Percentiles rank a stretch among this genome's conserved stretches.
These are phyloP conservation scores for Cyclotella baltica DNA, from an alignment of 108 stramenopile species.

Conservation along the genomic window DNA sequence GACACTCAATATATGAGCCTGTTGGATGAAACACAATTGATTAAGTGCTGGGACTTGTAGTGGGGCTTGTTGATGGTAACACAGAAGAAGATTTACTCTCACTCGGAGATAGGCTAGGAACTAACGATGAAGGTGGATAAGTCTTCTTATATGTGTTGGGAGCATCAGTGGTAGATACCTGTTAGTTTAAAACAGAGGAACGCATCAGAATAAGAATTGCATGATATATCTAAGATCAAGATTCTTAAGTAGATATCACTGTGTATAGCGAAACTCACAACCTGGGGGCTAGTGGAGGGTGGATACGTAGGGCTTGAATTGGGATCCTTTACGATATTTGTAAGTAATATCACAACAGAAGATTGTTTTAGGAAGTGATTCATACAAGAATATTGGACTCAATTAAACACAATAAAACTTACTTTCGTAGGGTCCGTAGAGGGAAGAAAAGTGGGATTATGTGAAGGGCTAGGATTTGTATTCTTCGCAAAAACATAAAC, in stretches of 20 bases:
- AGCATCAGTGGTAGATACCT: not conserved
- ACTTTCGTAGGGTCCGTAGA: no score
- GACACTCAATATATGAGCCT: no score
- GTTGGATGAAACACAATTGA: no score
- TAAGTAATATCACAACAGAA: no score
- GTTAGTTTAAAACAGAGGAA: not conserved
- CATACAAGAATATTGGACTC: no score
- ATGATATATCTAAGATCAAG: not conserved
- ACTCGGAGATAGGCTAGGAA: not conserved
- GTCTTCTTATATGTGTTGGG: not conserved
- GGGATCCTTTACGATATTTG: no score
- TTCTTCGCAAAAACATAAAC: not conserved
- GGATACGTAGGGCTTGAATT: no score
- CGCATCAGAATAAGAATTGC: not conserved
- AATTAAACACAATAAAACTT: no score
- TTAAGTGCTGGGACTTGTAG: not conserved
- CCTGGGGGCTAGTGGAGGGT: slow-evolving; percentile 1
- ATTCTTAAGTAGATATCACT: no score
- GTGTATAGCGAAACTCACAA: no score
- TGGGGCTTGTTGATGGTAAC: not conserved
- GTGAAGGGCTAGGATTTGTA: not conserved
- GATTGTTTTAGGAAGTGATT: no score
- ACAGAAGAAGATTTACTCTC: not conserved
- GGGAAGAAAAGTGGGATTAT: not conserved
- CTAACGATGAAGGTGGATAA: not conserved